Base-by-base conservation (phyloP, 2,329 filamentous ascomycete species). In the Paecilomyces niveus region DNA sequence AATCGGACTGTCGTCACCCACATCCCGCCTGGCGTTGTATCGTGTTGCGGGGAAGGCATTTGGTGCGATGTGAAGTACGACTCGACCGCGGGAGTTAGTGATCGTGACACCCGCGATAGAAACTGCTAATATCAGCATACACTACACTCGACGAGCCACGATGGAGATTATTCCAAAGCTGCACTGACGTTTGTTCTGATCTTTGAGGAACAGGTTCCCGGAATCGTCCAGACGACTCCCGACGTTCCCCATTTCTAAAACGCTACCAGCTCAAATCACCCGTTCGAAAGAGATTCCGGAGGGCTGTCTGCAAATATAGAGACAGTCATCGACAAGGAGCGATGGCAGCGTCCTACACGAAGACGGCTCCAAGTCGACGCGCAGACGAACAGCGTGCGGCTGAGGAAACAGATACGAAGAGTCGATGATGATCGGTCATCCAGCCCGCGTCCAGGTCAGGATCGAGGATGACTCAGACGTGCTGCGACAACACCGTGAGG, bases 41-140 rank as follows among this genome's bases (percentile, higher is more conserved):
- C 87, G 86, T 58, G 86, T 88, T 49, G 92, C 90, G 64, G 94
- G 94, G 70, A 89, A 97, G 65, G 87, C 83, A 80, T 97, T 97
- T 61, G 94, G 93, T 62, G 85, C 78, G 67, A 97, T 81, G 70
- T 86, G 88, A 68, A 96, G 79, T 57, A 96, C 82, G 58, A 84
- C 87, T 75, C 89, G 89, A 74, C 87, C 87, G 65, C 87, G 87
- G 63, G 88, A 85, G 73, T 90, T 96, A 65, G 87, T 89, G 72
- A 97, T 85, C 68, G 85, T 85, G 63, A 97, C 83, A 57, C 89
- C 90, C 61, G 92, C 87, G 76, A 99, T 88, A 65, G 89, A 89
- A 75, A 99, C 93, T 97, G 50, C 10, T 39, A 9, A 31, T 53
- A 11, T 31, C 57, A 57, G 61, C 61, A 45, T 45, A n/a, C 15